A percentile compares a stretch with the other conserved stretches of the same genome.
Evolutionary conservation across 306 rosid genomes (phyloP).

Genomic region (Trifolium repens): DNA sequence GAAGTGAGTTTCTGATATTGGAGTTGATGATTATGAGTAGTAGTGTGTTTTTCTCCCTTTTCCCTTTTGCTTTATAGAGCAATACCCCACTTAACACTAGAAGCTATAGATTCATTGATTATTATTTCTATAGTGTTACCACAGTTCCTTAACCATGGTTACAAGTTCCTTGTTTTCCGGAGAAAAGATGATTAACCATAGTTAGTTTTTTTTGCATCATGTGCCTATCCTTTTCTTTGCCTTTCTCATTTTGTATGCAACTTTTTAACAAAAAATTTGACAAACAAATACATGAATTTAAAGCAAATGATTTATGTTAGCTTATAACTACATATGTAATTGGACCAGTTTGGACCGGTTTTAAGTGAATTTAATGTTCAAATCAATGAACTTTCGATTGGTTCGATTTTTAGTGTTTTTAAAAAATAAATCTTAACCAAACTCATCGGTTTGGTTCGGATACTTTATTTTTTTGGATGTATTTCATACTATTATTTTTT

Average conservation of each 20-base stretch:
- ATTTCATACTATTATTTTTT: no score
- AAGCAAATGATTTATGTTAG: no score
- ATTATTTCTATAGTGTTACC: constrained; percentile 28
- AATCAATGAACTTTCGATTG: no score
- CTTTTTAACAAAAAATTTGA: no score
- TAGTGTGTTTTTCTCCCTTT: not conserved
- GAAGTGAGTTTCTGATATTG: constrained; percentile 18
- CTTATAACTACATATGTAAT: no score
- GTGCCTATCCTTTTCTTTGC: not conserved
- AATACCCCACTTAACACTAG: constrained; percentile 16
- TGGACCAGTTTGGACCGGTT: no score
- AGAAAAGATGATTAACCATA: not conserved
- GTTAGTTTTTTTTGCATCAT: not conserved
- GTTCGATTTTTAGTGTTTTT: no score
- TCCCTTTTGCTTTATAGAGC: constrained; percentile 32
- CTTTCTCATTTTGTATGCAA: not conserved
- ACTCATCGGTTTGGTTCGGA: no score
- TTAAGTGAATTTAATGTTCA: no score
- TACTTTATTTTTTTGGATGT: no score
- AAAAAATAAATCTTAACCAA: no score
- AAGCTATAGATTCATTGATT: constrained; percentile 21
- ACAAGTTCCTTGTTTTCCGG: constrained; percentile 33
- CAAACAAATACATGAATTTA: no score
- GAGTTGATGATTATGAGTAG: constrained; percentile 15
- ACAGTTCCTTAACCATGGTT: constrained; percentile 62